Evolutionary conservation across 2,329 filamentous ascomycete species (phyloP).

Genomic region (Venturia effusa): DNA sequence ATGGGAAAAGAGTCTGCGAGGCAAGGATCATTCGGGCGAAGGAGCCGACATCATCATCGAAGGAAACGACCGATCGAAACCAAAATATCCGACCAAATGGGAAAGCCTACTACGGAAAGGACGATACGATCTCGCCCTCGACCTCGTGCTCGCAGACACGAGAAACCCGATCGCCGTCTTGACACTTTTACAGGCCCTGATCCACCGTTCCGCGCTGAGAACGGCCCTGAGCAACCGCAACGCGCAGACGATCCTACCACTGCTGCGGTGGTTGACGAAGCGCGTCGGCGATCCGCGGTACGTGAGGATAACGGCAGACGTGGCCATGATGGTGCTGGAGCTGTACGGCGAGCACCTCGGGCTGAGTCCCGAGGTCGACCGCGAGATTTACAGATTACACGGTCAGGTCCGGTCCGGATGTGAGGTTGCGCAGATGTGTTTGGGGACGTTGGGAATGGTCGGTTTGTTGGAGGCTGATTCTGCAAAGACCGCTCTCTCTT

Average conservation of each 20-base stretch:
- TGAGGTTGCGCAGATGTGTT: constrained; percentile 73
- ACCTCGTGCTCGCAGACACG: constrained; percentile 52
- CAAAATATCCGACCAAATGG: constrained; percentile 62
- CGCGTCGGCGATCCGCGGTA: constrained; percentile 77
- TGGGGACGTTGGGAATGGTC: constrained; percentile 77
- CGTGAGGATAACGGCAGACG: constrained; percentile 70
- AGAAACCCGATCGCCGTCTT: constrained; percentile 38
- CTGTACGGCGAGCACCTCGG: constrained; percentile 74
- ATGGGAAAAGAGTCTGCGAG: constrained; percentile 51
- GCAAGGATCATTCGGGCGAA: constrained; percentile 73
- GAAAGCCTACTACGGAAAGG: constrained; percentile 71
- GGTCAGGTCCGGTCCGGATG: constrained; percentile 64
- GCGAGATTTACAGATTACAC: constrained; percentile 57
- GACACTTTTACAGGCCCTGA: constrained; percentile 71
- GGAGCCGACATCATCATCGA: constrained; percentile 83
- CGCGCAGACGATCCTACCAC: constrained; percentile 68
- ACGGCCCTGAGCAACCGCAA: constrained; percentile 72
- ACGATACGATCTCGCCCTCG: constrained; percentile 66
- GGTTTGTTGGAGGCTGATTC: constrained; percentile 55
- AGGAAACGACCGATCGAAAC: constrained; percentile 52
- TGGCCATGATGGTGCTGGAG: constrained; percentile 72
- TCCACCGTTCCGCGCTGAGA: constrained; percentile 76
- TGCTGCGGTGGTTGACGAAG: constrained; percentile 72
- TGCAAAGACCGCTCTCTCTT: not conserved
- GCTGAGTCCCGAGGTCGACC: constrained; percentile 61